Percentiles rank a stretch among this genome's conserved stretches.
Conservation (phyloP, 208 protist species). For the Leishmania major region DNA sequence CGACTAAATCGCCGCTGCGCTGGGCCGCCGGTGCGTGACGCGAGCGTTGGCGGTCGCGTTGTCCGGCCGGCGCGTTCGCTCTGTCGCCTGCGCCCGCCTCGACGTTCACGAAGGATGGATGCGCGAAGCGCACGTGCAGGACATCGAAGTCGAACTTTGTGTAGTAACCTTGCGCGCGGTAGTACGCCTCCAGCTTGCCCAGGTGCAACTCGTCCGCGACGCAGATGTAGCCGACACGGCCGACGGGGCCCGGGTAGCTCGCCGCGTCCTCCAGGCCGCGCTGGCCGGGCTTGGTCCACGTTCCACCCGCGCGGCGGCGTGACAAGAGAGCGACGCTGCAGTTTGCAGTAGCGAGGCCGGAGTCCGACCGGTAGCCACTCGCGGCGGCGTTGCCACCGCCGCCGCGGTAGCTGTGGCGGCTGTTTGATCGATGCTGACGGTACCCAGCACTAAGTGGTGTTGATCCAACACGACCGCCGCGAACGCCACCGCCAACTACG, state of each 20-base stretch:
- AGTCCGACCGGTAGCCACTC: conserved; percentile 30
- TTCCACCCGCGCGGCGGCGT: conserved; percentile 22
- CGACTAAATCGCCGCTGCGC: neutral
- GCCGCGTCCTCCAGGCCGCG: conserved; percentile 24
- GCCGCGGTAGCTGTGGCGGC: conserved; percentile 21
- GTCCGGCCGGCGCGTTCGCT: neutral
- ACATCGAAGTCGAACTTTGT: conserved; percentile 85
- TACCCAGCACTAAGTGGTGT: neutral
- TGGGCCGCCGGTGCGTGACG: conserved; percentile 3
- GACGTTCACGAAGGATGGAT: conserved; percentile 26
- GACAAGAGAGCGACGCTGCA: conserved; percentile 5
- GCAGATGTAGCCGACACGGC: conserved; percentile 75
- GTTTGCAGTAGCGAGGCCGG: neutral
- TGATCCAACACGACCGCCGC: neutral
- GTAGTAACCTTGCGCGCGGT: conserved; percentile 65
- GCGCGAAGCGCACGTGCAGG: conserved; percentile 71
- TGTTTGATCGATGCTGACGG: conserved; percentile 30
- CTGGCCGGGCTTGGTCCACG: conserved; percentile 32
- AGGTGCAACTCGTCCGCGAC: conserved; percentile 77
- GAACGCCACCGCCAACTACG: neutral
- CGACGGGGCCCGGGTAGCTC: conserved; percentile 26
- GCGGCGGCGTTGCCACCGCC: neutral
- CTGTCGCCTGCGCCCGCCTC: neutral
- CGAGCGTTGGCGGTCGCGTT: conserved; percentile 9
- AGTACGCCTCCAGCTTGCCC: conserved; percentile 63